Percentiles rank a stretch among this genome's conserved stretches.
phyloP scores from a whole-genome alignment of 805 yeast species.

The Teunomyces atbi region DNA sequence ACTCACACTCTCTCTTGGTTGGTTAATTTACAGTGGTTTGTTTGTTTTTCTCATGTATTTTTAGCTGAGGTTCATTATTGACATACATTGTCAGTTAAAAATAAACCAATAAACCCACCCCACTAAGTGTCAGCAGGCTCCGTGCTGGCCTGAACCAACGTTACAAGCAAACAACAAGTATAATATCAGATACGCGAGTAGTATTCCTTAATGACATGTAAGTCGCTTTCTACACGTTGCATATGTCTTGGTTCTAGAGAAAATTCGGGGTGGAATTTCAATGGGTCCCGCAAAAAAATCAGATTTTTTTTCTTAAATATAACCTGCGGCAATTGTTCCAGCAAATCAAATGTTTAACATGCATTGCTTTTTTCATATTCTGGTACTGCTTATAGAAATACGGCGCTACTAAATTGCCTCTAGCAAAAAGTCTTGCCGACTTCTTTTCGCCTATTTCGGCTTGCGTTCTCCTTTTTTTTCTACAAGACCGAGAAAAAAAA shows the following conservation, averaged over 20 bases:
- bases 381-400: not conserved
- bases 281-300: not conserved
- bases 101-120: not conserved
- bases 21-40: not conserved
- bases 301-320: not conserved
- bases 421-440: not conserved
- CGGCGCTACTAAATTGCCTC: not conserved
- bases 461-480: not conserved
- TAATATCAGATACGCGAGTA: not conserved
- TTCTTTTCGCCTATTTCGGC: not conserved
- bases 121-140: too few species aligned
- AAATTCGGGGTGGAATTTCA: not conserved
- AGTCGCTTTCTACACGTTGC: not conserved
- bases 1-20: not conserved
- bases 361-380: not conserved
- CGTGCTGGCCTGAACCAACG: not conserved
- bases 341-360: too few species aligned
- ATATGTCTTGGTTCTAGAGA: not conserved
- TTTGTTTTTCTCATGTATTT: slow-evolving; percentile 3
- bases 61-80: not conserved
- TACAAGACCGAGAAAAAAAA: not conserved
- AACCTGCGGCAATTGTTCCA: too few species aligned
- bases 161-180: not conserved
- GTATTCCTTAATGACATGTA: not conserved
- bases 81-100: not conserved